Conservation (phyloP, 106 monocot species). For the Dendrobium officinale region DNA sequence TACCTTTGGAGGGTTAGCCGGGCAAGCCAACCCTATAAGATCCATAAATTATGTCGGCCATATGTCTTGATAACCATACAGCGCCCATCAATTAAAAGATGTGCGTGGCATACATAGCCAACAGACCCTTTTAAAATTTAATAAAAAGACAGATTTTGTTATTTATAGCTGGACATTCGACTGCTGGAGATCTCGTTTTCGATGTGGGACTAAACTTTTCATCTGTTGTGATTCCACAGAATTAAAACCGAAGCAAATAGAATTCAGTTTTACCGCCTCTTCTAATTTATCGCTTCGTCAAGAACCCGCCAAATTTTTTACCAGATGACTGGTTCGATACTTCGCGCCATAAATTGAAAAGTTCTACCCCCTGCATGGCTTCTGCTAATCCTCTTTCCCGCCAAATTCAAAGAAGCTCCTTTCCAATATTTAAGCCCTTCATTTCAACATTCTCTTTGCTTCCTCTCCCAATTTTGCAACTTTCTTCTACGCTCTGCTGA, state of each 20-base stretch:
- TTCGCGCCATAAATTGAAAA: background rate
- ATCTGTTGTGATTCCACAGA: background rate
- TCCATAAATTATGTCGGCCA: conserved; percentile 97
- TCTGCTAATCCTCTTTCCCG: background rate
- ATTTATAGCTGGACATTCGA: background rate
- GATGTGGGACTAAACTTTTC: background rate
- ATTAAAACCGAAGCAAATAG: background rate
- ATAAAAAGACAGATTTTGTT: background rate
- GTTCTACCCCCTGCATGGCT: background rate
- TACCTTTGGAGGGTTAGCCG: conserved; percentile 68
- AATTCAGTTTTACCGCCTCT: background rate
- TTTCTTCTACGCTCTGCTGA: background rate
- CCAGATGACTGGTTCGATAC: background rate
- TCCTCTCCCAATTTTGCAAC: background rate
- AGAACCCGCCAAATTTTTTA: background rate
- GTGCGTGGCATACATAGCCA: conserved; percentile 97
- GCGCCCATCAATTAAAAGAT: conserved; percentile 50
- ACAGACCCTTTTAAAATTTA: conserved; percentile 79
- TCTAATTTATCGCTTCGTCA: background rate
- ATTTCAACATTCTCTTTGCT: background rate
- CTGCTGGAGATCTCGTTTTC: background rate
- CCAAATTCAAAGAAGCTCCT: background rate
- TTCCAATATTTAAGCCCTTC: background rate
- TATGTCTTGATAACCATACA: conserved; percentile 99
- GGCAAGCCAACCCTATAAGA: conserved; percentile 77